Conservation (phyloP, 805 yeast genomes). For the Brettanomyces bruxellensis region DNA sequence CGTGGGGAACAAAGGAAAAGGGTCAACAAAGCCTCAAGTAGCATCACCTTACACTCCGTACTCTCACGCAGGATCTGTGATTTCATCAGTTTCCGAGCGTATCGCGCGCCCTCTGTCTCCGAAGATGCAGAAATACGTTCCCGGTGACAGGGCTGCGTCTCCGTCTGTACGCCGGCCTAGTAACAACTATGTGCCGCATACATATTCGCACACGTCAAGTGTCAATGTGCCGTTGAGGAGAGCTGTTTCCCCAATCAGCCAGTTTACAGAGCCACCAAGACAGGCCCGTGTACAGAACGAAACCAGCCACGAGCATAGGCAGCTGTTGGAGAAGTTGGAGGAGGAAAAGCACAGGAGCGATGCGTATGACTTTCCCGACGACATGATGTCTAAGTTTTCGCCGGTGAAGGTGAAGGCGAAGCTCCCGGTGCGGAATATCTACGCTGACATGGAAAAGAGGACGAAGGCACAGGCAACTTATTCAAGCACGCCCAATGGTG, state of each 20-base stretch:
- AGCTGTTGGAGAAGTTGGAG: slow-evolving; percentile 25
- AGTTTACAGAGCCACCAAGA: not conserved
- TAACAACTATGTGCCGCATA: not conserved
- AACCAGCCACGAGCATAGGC: slow-evolving; percentile 5
- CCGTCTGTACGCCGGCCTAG: not conserved
- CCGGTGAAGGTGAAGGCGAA: slow-evolving; percentile 31
- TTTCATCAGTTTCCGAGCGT: not conserved
- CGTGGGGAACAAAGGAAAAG: not conserved
- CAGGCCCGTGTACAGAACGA: not conserved
- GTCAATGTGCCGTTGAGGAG: not conserved
- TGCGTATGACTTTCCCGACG: slow-evolving; percentile 68
- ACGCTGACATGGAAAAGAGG: slow-evolving; percentile 18
- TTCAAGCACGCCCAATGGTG: not conserved
- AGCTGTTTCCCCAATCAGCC: not conserved
- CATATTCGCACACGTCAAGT: not conserved
- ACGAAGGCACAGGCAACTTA: slow-evolving; percentile 1
- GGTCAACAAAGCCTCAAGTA: not conserved
- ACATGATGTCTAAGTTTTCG: slow-evolving; percentile 33
- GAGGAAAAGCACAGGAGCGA: slow-evolving; percentile 55
- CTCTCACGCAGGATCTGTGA: not conserved
- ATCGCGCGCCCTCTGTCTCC: not conserved
- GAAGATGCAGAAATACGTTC: not conserved
- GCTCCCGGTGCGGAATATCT: slow-evolving; percentile 21
- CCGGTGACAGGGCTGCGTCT: not conserved
- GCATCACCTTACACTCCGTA: no score